These are phyloP conservation scores for Coniochaeta prunicola DNA, from an alignment of 2,329 filamentous ascomycete species.

Conservation along the genomic window DNA sequence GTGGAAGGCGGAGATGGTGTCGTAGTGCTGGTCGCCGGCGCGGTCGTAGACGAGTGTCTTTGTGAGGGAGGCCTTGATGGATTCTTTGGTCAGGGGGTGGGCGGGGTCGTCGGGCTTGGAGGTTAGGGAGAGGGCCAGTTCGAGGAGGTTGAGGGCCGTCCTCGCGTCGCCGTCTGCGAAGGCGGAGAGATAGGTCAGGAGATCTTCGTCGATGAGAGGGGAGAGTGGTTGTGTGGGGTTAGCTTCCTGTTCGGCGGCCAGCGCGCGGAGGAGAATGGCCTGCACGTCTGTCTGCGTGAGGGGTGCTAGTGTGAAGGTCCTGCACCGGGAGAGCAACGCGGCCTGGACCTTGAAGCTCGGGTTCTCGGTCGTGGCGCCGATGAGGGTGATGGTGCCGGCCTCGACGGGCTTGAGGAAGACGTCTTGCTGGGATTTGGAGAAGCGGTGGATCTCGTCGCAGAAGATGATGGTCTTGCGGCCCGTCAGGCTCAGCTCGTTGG, in stretches of 20 bases:
- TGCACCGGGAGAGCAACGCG: slow-evolving; percentile 79
- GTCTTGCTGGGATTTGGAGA: slow-evolving; percentile 88
- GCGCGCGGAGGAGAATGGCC: slow-evolving; percentile 68
- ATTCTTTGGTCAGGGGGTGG: slow-evolving; percentile 58
- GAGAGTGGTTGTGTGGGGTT: slow-evolving; percentile 23
- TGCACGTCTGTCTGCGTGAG: slow-evolving; percentile 66
- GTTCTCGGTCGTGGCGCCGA: slow-evolving; percentile 95
- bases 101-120: slow-evolving; percentile 13
- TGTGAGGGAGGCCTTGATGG: slow-evolving; percentile 76
- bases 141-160: slow-evolving; percentile 85
- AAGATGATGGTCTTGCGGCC: slow-evolving; percentile 93
- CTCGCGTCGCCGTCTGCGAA: slow-evolving; percentile 92
- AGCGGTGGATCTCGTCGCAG: slow-evolving; percentile 93
- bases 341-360: slow-evolving; percentile 89
- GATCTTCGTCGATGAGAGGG: slow-evolving; percentile 64
- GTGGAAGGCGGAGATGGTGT: slow-evolving; percentile 94
- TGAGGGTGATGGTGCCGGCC: slow-evolving; percentile 79
- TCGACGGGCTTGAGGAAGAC: slow-evolving; percentile 92
- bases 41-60: slow-evolving; percentile 94
- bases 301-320: slow-evolving; percentile 80
- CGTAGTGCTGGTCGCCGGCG: slow-evolving; percentile 93
- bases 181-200: slow-evolving; percentile 73
- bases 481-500: slow-evolving; percentile 70
- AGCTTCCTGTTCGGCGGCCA: slow-evolving; percentile 24
- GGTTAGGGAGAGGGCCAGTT: slow-evolving; percentile 76